A percentile compares a stretch with the other conserved stretches of the same genome.
phyloP scores from a whole-genome alignment of 768 basidiomycete genomes.

The Suillus ampliporus region DNA sequence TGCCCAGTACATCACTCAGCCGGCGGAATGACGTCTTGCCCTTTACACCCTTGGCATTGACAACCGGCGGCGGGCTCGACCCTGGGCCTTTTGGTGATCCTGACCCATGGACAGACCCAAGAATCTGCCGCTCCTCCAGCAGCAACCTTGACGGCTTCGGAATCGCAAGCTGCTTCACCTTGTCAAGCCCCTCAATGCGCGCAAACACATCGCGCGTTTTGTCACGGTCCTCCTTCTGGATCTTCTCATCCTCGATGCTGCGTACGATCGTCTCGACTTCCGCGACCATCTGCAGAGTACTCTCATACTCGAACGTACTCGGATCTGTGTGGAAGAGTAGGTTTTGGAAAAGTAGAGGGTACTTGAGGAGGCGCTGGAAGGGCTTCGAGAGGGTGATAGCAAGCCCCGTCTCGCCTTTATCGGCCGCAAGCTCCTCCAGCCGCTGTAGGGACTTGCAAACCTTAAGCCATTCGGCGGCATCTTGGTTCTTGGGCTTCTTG shows the following conservation, averaged over 20 bases:
- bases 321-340: conserved; percentile 97
- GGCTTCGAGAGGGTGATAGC: conserved; percentile 97
- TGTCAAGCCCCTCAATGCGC: conserved; percentile 94
- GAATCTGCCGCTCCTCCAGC: conserved; percentile 75
- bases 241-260: conserved; percentile 98
- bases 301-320: conserved; percentile 96
- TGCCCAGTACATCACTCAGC: conserved; percentile 84
- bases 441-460: conserved; percentile 75
- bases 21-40: conserved; percentile 89
- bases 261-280: conserved; percentile 97
- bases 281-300: conserved; percentile 93
- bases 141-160: conserved; percentile 90
- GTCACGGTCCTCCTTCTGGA: conserved; percentile 94
- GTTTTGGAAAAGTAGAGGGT: conserved; percentile 97
- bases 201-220: conserved; percentile 95
- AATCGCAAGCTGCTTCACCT: conserved; percentile 88
- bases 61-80: conserved; percentile 42
- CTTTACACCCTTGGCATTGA: conserved; percentile 61
- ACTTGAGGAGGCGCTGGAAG: conserved; percentile 95
- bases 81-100: conserved; percentile 32
- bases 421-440: conserved; percentile 79
- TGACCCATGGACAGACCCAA: conserved; percentile 25
- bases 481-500: conserved; percentile 85
- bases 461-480: conserved; percentile 77
- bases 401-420: conserved; percentile 92